Conservation (phyloP, 306 rosid species). For the Cicer yamashitae region DNA sequence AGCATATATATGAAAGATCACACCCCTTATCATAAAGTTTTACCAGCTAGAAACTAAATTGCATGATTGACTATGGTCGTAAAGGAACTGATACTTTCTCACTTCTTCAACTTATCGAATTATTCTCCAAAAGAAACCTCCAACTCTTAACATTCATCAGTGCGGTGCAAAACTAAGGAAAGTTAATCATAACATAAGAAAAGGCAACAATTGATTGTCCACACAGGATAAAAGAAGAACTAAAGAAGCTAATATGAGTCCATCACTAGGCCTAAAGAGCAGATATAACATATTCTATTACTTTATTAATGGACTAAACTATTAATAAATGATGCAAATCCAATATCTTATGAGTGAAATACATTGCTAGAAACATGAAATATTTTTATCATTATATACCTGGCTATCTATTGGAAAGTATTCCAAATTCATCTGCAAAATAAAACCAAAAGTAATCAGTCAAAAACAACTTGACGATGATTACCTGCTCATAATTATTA, state of each 20-base stretch:
- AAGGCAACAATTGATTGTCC: no score
- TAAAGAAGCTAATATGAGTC: neutral
- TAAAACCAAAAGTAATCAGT: conserved; percentile 37
- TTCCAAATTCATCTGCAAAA: conserved; percentile 89
- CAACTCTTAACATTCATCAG: neutral
- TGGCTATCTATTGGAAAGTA: conserved; percentile 88
- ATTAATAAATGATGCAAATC: neutral
- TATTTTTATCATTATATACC: conserved; percentile 56
- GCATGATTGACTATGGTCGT: neutral
- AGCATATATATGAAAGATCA: neutral
- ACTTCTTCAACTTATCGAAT: neutral
- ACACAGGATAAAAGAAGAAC: neutral
- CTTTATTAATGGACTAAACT: conserved; percentile 1
- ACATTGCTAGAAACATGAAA: conserved; percentile 26
- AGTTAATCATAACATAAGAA: no score
- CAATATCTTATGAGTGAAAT: conserved; percentile 21
- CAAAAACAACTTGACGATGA: conserved; percentile 37
- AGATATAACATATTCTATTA: neutral
- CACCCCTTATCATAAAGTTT: neutral
- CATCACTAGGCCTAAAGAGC: neutral
- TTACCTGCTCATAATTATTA: conserved; percentile 33
- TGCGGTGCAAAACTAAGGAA: neutral
- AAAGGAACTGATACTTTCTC: neutral
- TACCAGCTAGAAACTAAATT: neutral
- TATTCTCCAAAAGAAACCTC: neutral